Conservation (phyloP, 371 early-diverging fungal species). For the Conidiobolus incongruus region DNA sequence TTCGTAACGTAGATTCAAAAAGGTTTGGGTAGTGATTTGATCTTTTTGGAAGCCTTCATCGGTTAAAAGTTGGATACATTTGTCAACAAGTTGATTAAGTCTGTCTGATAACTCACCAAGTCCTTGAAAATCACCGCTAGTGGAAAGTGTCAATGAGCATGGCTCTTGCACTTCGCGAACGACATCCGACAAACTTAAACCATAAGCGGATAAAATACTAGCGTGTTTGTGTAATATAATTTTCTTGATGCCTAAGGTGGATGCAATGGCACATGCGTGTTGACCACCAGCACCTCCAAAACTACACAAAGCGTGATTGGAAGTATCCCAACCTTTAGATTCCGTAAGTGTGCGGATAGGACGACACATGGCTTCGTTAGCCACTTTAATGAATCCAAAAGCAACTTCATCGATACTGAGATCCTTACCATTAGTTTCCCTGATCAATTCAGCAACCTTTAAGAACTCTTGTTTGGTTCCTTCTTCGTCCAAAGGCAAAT, state of each 20-base stretch:
- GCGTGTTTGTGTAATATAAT: constrained; percentile 70
- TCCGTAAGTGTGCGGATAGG: constrained; percentile 87
- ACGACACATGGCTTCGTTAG: constrained; percentile 89
- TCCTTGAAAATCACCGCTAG: constrained; percentile 11
- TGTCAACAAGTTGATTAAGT: too few relatives aligned
- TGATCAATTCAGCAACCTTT: constrained; percentile 34
- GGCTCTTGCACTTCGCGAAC: constrained; percentile 85
- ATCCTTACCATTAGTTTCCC: constrained; percentile 12
- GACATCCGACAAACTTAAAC: constrained; percentile 72
- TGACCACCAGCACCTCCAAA: constrained; percentile 95
- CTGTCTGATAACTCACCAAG: background rate
- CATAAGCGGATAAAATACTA: constrained; percentile 84
- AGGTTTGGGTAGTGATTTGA: constrained; percentile 33
- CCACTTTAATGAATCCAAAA: constrained; percentile 80
- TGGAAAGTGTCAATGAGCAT: constrained; percentile 8
- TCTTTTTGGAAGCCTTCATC: constrained; percentile 39
- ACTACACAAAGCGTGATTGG: constrained; percentile 64
- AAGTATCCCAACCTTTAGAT: constrained; percentile 75
- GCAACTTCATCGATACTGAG: constrained; percentile 69
- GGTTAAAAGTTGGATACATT: too few relatives aligned
- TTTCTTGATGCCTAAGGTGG: constrained; percentile 54
- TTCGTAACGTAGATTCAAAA: constrained; percentile 75
- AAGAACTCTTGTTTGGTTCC: constrained; percentile 37
- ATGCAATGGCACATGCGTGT: constrained; percentile 84
- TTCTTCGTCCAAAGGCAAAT: constrained; percentile 50